Percentiles rank a stretch among this genome's conserved stretches.
These are phyloP conservation scores for Acorus gramineus DNA, from an alignment of 106 monocot species.

Conservation along the genomic window DNA sequence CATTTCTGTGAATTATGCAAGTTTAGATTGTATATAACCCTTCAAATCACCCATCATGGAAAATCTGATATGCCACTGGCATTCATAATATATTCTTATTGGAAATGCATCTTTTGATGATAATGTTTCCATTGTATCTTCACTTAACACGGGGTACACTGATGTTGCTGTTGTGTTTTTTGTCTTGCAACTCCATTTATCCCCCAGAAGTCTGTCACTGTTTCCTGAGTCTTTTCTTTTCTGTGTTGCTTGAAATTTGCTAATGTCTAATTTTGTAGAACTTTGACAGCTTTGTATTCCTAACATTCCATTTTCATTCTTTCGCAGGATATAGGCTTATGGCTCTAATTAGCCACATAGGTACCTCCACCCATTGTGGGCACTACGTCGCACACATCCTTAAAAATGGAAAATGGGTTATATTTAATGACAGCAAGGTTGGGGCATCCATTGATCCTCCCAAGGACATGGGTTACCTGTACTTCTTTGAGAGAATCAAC, in stretches of 20 bases:
- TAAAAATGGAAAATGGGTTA: constrained; percentile 82
- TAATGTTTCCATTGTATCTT: too few relatives aligned
- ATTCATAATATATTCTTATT: too few relatives aligned
- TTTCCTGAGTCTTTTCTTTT: too few relatives aligned
- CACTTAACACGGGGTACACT: too few relatives aligned
- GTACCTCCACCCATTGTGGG: constrained; percentile 87
- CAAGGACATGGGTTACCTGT: constrained; percentile 87
- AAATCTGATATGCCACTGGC: too few relatives aligned
- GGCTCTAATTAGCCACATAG: constrained; percentile 88
- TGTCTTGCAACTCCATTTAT: too few relatives aligned
- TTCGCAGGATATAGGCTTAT: constrained; percentile 72
- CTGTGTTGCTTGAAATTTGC: neutral
- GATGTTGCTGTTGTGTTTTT: too few relatives aligned
- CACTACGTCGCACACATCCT: constrained; percentile 86
- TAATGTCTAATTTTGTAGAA: neutral
- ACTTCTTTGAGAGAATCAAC: constrained; percentile 68
- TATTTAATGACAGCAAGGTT: constrained; percentile 88
- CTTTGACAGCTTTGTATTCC: neutral
- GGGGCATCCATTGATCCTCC: constrained; percentile 71
- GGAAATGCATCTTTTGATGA: too few relatives aligned
- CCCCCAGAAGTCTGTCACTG: too few relatives aligned
- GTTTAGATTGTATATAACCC: too few relatives aligned
- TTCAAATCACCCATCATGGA: too few relatives aligned
- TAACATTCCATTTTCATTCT: neutral
- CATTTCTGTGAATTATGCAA: too few relatives aligned